These are phyloP conservation scores for Tubosaeta sp. DNA, from an alignment of 768 basidiomycete genomes.

Conservation along the genomic window DNA sequence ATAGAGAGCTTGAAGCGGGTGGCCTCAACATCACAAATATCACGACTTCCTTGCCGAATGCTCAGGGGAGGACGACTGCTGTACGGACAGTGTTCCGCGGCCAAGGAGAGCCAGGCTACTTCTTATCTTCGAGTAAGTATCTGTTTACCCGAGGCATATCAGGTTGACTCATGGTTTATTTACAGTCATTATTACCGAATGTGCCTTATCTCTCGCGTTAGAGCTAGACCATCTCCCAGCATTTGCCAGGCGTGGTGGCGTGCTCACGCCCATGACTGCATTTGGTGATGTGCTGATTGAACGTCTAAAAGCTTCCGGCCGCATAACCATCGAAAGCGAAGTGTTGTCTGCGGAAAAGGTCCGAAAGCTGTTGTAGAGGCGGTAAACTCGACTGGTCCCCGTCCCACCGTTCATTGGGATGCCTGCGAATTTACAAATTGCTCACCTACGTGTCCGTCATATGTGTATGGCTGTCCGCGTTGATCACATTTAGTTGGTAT, in stretches of 20 bases:
- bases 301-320: conserved; percentile 55
- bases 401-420: neutral
- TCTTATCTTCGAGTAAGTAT: conserved; percentile 8
- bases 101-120: conserved; percentile 76
- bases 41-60: conserved; percentile 52
- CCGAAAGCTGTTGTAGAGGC: conserved; percentile 9
- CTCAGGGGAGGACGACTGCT: conserved; percentile 34
- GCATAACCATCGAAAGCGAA: conserved; percentile 53
- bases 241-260: conserved; percentile 61
- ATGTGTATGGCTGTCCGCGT: neutral
- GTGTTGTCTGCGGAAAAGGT: conserved; percentile 25
- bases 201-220: conserved; percentile 66
- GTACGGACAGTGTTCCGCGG: conserved; percentile 62
- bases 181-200: conserved; percentile 73
- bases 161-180: conserved; percentile 1
- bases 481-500: neutral
- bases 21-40: conserved; percentile 64
- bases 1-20: conserved; percentile 57
- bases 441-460: neutral
- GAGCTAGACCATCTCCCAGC: conserved; percentile 52
- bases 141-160: neutral
- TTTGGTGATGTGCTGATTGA: conserved; percentile 73
- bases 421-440: neutral
- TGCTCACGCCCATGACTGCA: conserved; percentile 80
- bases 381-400: neutral